Conservation (phyloP, 2,329 filamentous ascomycete genomes). For the Grosmannia clavigera region DNA sequence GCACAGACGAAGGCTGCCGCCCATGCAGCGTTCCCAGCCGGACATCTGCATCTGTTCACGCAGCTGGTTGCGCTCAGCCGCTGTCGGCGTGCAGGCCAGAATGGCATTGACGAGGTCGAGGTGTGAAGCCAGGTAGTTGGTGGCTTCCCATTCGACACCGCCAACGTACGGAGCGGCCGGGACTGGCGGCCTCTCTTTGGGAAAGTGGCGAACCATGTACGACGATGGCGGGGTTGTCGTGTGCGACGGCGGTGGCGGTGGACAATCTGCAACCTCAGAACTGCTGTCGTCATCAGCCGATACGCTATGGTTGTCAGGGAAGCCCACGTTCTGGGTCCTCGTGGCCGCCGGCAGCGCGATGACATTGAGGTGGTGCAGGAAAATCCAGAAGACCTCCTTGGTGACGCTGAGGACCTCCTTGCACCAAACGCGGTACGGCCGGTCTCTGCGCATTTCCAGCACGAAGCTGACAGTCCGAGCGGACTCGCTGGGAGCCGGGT, state of each 20-base stretch:
- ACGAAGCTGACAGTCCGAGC: slow-evolving; percentile 75
- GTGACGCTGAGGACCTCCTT: slow-evolving; percentile 87
- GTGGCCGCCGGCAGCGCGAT: slow-evolving; percentile 45
- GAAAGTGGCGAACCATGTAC: slow-evolving; percentile 65
- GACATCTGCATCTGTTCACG: slow-evolving; percentile 69
- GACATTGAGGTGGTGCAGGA: slow-evolving; percentile 86
- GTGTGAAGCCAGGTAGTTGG: slow-evolving; percentile 87
- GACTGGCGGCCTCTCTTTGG: slow-evolving; percentile 74
- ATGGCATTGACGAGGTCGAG: slow-evolving; percentile 88
- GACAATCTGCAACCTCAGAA: slow-evolving; percentile 1
- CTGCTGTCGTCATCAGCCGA: neutral
- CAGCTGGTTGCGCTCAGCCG: slow-evolving; percentile 59
- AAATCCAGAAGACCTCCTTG: slow-evolving; percentile 99
- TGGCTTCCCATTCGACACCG: slow-evolving; percentile 97
- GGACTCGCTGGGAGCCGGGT: slow-evolving; percentile 64
- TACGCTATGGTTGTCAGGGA: neutral
- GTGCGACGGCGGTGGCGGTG: slow-evolving; percentile 22
- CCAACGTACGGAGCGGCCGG: slow-evolving; percentile 93
- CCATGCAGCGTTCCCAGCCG: slow-evolving; percentile 85
- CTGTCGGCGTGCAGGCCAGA: slow-evolving; percentile 63
- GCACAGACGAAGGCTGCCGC: slow-evolving; percentile 71
- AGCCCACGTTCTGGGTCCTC: neutral
- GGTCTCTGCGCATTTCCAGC: slow-evolving; percentile 71
- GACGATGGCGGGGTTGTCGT: slow-evolving; percentile 30
- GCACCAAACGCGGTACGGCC: slow-evolving; percentile 88